A percentile compares a stretch with the other conserved stretches of the same genome.
These are phyloP conservation scores for Achaetomiella virescens DNA, from an alignment of 495 filamentous ascomycete species.

Conservation along the genomic window DNA sequence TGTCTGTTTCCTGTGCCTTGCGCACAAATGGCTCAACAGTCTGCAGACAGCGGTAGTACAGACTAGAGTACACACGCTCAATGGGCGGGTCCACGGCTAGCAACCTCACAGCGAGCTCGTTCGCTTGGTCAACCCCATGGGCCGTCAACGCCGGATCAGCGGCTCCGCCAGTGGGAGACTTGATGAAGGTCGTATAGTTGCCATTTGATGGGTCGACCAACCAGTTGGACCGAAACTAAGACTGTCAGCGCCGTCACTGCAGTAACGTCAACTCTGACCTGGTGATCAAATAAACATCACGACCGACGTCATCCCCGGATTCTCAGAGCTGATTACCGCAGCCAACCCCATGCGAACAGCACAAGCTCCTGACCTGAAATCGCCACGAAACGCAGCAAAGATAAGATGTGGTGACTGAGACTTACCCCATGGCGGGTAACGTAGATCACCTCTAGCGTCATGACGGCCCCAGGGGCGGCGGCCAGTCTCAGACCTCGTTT, in stretches of 20 bases:
- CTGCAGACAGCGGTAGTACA: constrained; percentile 90
- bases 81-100: constrained; percentile 55
- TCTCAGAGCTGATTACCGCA: too few species aligned
- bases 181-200: constrained; percentile 59
- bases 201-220: constrained; percentile 73
- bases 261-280: background rate
- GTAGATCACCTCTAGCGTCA: constrained; percentile 72
- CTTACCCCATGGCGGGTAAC: constrained; percentile 80
- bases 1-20: constrained; percentile 35
- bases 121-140: constrained; percentile 78
- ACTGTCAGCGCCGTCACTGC: constrained; percentile 1
- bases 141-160: constrained; percentile 82
- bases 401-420: constrained; percentile 8
- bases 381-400: background rate
- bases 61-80: constrained; percentile 73
- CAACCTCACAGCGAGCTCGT: constrained; percentile 66
- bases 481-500: background rate
- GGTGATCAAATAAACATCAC: background rate
- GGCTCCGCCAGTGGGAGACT: constrained; percentile 75
- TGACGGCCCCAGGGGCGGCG: constrained; percentile 13
- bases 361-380: background rate
- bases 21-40: constrained; percentile 69
- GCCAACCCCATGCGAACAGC: background rate
- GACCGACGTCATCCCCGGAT: background rate
- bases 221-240: constrained; percentile 84